Evolutionary conservation across 2,329 filamentous ascomycete species (phyloP), one percentile per base, ranked within the genome.

Genomic region (Trichoderma lentiforme): DNA sequence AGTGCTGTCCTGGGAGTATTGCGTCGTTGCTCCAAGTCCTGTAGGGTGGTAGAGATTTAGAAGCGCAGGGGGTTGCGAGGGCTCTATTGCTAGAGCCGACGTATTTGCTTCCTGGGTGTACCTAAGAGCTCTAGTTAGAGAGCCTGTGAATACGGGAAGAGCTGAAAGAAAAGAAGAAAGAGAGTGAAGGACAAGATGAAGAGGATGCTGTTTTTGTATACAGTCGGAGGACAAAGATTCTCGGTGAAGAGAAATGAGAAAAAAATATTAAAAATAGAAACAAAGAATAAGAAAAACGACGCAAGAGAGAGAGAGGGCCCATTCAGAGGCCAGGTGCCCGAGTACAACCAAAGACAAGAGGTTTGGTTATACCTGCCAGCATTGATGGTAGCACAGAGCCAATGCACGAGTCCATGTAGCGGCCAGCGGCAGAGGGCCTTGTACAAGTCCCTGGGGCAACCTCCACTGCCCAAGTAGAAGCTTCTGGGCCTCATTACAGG

Each of bases 41-140:
- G 84, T 81, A 74, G 86, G 83, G 77, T 85, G 83, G 79, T 88
- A 88, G 74, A 88, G 79, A 77, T 81, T 84, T 78, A 89, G 79
- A 76, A 87, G 82, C 72, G 85, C 82, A 70, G 86, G 81, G 74
- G 85, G 82, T 78, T 87, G 86, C 70, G 84, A 77, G 74, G 86
- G 85, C 79, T 89, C 87, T 81, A 89, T 83, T 75, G 85, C 84
- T 76, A 88, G 82, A 76, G 86, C 82, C 74, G 86, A 83, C 74
- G 83, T 83, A 79, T 81, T 84, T 77, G 85, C 81, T 77, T 88
- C 86, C 78, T 87, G 86, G 78, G 82, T 84, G 81, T 88, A 89
- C 84, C 87, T 89, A 21, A 80, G 74, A 76, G 67, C 71, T 69
- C 73, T 78, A 77, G 74, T 73, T 72, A 77, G 65, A 53, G 39